Evolutionary conservation across 2,329 filamentous ascomycete species (phyloP).

Genomic region (Geosmithia putterillii): DNA sequence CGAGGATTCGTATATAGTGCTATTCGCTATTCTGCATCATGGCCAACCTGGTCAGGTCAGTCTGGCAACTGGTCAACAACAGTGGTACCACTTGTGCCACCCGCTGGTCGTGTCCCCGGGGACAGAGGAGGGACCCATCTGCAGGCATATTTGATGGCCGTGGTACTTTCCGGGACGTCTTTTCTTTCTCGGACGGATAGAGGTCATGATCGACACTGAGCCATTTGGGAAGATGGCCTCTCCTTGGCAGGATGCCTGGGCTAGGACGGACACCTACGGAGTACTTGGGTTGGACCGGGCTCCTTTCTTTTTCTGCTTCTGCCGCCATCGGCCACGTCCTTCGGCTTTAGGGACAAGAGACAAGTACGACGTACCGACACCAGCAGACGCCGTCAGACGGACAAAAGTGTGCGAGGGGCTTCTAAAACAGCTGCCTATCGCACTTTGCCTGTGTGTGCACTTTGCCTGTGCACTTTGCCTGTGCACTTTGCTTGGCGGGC

Average conservation of each 20-base stretch:
- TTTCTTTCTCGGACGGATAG: background rate
- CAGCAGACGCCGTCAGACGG: no score
- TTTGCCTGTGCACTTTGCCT: no score
- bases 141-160: background rate
- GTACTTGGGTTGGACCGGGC: no score
- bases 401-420: no score
- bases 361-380: no score
- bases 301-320: background rate
- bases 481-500: background rate
- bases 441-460: no score
- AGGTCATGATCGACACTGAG: background rate
- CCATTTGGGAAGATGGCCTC: background rate
- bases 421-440: no score
- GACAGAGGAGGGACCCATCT: background rate
- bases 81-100: background rate
- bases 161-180: background rate
- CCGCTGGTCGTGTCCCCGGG: background rate
- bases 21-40: background rate
- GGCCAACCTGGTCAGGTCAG: background rate
- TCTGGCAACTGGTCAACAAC: background rate
- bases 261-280: no score
- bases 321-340: no score
- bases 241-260: background rate
- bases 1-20: conserved; percentile 1
- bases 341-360: no score